Evolutionary conservation across 768 basidiomycete genomes (phyloP), one percentile per base, ranked within the genome.

Genomic region (Leccinum ochraceum): DNA sequence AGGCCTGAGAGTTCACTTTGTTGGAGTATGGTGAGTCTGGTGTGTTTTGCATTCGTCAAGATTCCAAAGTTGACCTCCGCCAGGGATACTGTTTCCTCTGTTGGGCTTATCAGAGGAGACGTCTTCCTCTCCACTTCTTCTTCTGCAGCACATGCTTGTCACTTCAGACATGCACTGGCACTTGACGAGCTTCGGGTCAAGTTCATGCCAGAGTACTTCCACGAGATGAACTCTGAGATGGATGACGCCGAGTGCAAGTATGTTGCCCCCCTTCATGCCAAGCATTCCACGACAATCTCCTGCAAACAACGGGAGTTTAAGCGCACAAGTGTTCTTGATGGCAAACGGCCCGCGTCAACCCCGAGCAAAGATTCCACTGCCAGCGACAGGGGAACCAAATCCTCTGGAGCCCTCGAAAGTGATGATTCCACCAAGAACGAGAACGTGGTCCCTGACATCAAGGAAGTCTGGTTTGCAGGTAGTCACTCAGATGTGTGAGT

Each of bases 41-140:
- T 24, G 24, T 4, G 60, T 56, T 22, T 14, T 16, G 37, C 39
- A 2, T 17, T 30, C n/a, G 17, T 42, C 16, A 2, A 24, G 7
- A n/a, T 20, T 4, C 37, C 1, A 1, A 49, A 17, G 61, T 24
- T 67, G 28, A 53, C 17, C 0, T 56, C 1, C 3, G 14, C 30
- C 55, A 88, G 86, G 85, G 87, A 89, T 63, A 88, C 86, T 1
- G 86, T 89, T 6, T 80, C 82, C 22, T 87, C 86, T 0, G 85
- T 88, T 14, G 86, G 86, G 11, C 52, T 84, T 44, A 74, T 86
- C 54, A 79, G 63, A 59, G 63, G 80, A 2, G 78, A 78, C 28
- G 75, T 81, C 6, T 69, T 70, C 17, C 76, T 87, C 5, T 87
- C 86, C 0, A 87, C 87, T 67, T 83, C 83, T 1, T 80, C 77